Base-by-base conservation (phyloP, 306 rosid genomes). In the Corylus avellana region DNA sequence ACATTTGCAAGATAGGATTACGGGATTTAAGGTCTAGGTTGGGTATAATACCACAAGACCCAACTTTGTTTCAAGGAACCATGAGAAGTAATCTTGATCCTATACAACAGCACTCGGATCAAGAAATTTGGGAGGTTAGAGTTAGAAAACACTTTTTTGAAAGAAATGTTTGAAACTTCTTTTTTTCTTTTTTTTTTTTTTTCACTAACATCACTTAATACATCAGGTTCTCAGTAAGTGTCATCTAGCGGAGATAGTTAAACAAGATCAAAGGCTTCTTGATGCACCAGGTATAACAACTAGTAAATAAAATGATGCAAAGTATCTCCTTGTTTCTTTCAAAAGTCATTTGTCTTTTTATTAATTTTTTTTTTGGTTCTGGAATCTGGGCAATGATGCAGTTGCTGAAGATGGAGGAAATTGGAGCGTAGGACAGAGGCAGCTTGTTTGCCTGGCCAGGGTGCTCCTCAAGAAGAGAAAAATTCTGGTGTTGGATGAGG, bases 381-480 rank as follows among this genome's bases (percentile, higher is more conserved):
- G 55, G 72, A 75, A 66, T 63, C 32, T 77, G 77, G 22, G 22
- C 32, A 22, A 18, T 73, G 69, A 3, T 86, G 80, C 85, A 94
- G 98, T 94, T 25, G 91, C 95, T 7, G 98, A 94, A 84, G 94
- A 90, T 76, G 98, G 98, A 76, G 97, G 87, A 78, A 94, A 92
- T 81, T 94, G 98, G 98, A 94, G 98, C 57, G 97, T 91, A 64
- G 98, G 97, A 75, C 98, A 92, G 73, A 87, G 98, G 84, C 98
- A 94, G 73, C 97, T 92, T 61, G 97, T 94, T 77, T 92, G 98
- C 78, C 89, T 94, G n/a, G 97, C 94, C 16, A 85, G 98, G 73
- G 81, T 94, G 80, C 92, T 92, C 44, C 77, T 94, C 51, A 92
- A 91, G 87, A 94, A 86, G 76, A 86, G 95, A 73, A 86, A 80